phyloP scores from a whole-genome alignment of 2,329 filamentous ascomycete genomes.

The Lojkania enalia region DNA sequence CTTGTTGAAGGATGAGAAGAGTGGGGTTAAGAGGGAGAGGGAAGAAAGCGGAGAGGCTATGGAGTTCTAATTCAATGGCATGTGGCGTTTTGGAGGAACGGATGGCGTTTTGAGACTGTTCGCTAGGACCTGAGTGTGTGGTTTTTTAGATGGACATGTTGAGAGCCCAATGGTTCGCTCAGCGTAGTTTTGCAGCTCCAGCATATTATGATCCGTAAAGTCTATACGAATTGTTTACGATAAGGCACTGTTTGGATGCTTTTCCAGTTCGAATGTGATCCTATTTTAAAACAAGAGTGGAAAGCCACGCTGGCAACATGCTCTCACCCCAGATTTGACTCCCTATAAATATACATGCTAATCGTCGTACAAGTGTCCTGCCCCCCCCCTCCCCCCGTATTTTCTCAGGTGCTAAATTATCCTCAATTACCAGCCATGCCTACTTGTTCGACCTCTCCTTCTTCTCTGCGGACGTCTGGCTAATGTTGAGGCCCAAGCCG shows the following conservation, averaged over 20 bases:
- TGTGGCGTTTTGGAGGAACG: not conserved
- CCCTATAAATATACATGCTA: constrained; percentile 9
- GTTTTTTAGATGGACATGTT: too few relatives aligned
- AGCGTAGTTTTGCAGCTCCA: too few relatives aligned
- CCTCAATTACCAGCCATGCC: not conserved
- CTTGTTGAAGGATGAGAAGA: constrained; percentile 74
- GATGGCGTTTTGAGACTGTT: not conserved
- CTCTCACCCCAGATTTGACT: constrained; percentile 3
- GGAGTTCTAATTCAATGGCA: constrained; percentile 60
- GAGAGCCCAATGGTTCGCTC: too few relatives aligned
- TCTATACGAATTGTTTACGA: too few relatives aligned
- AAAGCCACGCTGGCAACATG: constrained; percentile 5
- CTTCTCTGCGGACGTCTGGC: constrained; percentile 47
- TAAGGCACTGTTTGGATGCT: not conserved
- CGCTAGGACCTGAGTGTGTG: too few relatives aligned
- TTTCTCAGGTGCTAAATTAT: not conserved
- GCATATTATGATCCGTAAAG: too few relatives aligned
- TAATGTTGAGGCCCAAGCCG: constrained; percentile 88
- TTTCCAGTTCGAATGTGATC: not conserved
- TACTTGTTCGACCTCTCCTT: constrained; percentile 36
- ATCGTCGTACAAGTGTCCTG: not conserved
- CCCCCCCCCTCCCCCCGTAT: not conserved
- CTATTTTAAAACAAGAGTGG: constrained; percentile 10
- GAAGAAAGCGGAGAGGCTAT: constrained; percentile 61
- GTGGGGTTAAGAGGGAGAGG: constrained; percentile 55